Base-by-base conservation (phyloP, 805 yeast species). In the Candida cerambycidarum region DNA sequence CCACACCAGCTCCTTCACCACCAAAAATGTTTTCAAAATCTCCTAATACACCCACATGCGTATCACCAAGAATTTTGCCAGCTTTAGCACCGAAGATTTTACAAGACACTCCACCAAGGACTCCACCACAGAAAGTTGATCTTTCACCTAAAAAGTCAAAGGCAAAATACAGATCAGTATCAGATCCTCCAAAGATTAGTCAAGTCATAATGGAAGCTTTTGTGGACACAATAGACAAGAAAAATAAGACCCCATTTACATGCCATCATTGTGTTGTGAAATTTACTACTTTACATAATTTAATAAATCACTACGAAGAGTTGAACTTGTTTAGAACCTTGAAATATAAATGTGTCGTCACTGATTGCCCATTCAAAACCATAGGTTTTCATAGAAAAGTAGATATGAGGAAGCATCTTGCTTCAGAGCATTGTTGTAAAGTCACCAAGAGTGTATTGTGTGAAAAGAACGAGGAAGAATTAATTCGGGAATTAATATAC, bases 331-430 rank as follows among this genome's bases (percentile, higher is more conserved):
- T 46, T 16, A 46, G 54, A 12, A 9, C 41, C 9, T 52, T 44
- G n/a, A 44, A 41, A 25, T 49, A 44, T 40, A 47, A 51, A 18
- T 65, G 71, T 46, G 67, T 67, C 1, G 55, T 61, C 1, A 39
- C 46, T 11, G 47, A 50, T 11, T 65, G 71, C 34, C 66, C 69
- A 2, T 58, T 61, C 54, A 48, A 50, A 29, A 37, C 58, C 2
- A 54, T 65, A 31, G 69, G 69, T 1, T 57, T 57, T 36, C 53
- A 54, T 29, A 59, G 62, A 34, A 63, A 57, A 38, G 59, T 59
- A 3, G 51, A 54, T 31, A 49, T 64, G 24, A 48, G 67, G 29
- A 61, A 61, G 32, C 71, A 65, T 39, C 48, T 58, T 1, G 53
- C 58, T 12, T 34, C 47, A 11, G 49, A 51, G 13, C 69, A 64